Percentiles rank a stretch among this genome's conserved stretches.
These are phyloP conservation scores for Coemansia sp. DNA, from an alignment of 192 early-diverging fungal genomes.

Conservation along the genomic window DNA sequence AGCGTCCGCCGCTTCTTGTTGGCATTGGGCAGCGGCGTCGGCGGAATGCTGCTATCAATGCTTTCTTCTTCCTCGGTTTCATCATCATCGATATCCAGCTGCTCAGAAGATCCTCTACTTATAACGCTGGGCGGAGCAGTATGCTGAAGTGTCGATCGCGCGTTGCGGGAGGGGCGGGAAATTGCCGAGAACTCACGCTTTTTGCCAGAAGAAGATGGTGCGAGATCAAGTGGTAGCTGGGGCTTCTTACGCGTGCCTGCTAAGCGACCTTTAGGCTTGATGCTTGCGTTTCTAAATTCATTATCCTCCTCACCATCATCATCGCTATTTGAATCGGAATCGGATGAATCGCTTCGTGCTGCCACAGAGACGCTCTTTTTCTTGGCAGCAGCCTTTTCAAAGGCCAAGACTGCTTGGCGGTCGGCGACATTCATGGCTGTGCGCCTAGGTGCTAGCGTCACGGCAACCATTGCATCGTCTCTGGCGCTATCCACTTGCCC, in stretches of 20 bases:
- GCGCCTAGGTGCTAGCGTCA: conserved; percentile 20
- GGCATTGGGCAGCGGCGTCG: not conserved
- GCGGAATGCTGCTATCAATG: conserved; percentile 1
- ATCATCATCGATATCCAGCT: not conserved
- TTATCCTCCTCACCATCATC: conserved; percentile 17
- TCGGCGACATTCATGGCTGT: conserved; percentile 22
- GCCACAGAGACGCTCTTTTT: not conserved
- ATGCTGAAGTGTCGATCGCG: conserved; percentile 21
- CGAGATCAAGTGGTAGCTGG: not conserved
- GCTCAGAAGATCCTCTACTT: conserved; percentile 3
- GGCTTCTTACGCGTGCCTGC: not conserved
- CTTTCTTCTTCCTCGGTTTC: not conserved
- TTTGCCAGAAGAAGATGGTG: not conserved
- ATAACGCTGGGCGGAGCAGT: not conserved
- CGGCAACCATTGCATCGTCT: conserved; percentile 15
- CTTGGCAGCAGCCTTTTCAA: conserved; percentile 20
- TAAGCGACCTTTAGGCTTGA: not conserved
- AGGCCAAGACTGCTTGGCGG: conserved; percentile 26
- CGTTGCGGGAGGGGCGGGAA: conserved; percentile 43
- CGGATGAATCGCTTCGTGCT: not conserved
- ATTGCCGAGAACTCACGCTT: conserved; percentile 9
- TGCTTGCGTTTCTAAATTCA: conserved; percentile 16
- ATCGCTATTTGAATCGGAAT: not conserved
- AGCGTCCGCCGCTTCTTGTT: conserved; percentile 13
- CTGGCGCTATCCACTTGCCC: conserved; percentile 11